These are phyloP conservation scores for Diplodia sapinea DNA, from an alignment of 2,329 filamentous ascomycete species.

Conservation along the genomic window DNA sequence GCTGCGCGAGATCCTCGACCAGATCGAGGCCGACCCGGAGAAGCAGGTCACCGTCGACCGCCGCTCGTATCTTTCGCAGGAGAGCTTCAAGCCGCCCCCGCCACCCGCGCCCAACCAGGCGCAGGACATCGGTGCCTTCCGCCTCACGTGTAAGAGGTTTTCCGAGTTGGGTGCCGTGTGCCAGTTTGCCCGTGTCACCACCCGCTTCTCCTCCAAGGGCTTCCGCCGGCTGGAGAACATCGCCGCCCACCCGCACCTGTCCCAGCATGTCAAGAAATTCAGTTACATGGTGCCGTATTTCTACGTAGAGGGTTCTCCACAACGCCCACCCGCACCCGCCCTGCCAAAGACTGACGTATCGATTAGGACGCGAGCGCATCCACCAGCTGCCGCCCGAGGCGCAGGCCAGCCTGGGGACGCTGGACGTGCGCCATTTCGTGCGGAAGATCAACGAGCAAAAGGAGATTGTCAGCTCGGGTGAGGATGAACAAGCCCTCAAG, in stretches of 20 bases:
- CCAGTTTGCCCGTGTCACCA: slow-evolving; percentile 59
- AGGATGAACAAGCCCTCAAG: slow-evolving; percentile 60
- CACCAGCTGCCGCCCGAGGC: slow-evolving; percentile 48
- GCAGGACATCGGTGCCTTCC: slow-evolving; percentile 54
- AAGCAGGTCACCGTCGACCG: slow-evolving; percentile 58
- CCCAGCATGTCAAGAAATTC: slow-evolving; percentile 63
- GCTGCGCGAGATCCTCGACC: slow-evolving; percentile 57
- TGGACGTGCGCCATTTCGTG: slow-evolving; percentile 51
- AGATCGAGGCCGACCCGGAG: slow-evolving; percentile 59
- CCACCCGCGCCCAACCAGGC: slow-evolving; percentile 51
- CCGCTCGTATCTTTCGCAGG: slow-evolving; percentile 58
- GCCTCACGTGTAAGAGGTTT: slow-evolving; percentile 57
- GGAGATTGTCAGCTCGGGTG: slow-evolving; percentile 56
- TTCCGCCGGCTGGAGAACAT: slow-evolving; percentile 58
- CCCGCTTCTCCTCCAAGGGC: slow-evolving; percentile 57
- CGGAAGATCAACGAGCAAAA: slow-evolving; percentile 58
- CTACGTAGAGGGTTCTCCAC: slow-evolving; percentile 57
- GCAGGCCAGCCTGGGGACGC: slow-evolving; percentile 43
- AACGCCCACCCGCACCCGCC: slow-evolving; percentile 37
- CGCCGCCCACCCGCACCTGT: slow-evolving; percentile 56
- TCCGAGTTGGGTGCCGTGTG: slow-evolving; percentile 57
- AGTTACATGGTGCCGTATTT: slow-evolving; percentile 66
- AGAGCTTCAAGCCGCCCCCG: slow-evolving; percentile 56
- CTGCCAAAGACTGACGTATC: slow-evolving; percentile 34
- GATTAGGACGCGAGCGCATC: slow-evolving; percentile 48